These are phyloP conservation scores for Cyphellophora attinorum DNA, from an alignment of 2,329 filamentous ascomycete species.

Conservation along the genomic window DNA sequence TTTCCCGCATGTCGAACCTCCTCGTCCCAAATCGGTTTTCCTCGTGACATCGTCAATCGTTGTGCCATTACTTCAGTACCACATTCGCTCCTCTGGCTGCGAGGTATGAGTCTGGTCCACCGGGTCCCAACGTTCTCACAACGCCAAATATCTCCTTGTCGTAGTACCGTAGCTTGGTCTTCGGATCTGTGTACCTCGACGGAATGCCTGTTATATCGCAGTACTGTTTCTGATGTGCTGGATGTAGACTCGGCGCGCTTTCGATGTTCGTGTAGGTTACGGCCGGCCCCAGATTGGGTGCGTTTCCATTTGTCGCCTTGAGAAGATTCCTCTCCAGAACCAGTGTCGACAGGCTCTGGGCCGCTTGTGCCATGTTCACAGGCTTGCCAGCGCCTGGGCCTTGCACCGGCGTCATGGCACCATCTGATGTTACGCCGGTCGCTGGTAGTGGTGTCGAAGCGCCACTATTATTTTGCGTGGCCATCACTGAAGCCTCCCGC, in stretches of 20 bases:
- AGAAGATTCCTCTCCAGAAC: constrained; percentile 71
- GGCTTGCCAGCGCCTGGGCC: constrained; percentile 31
- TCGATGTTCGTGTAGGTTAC: constrained; percentile 96
- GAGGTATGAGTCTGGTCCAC: constrained; percentile 76
- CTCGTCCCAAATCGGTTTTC: too few relatives aligned
- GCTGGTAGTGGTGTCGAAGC: constrained; percentile 55
- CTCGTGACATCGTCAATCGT: neutral
- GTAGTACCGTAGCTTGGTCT: constrained; percentile 86
- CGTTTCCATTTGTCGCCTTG: constrained; percentile 12
- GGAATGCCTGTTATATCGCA: constrained; percentile 91
- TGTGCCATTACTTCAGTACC: constrained; percentile 62
- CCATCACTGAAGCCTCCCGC: constrained; percentile 79
- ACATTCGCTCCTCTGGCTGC: constrained; percentile 88
- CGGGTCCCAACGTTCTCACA: constrained; percentile 70
- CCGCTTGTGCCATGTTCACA: constrained; percentile 77
- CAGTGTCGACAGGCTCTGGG: constrained; percentile 73
- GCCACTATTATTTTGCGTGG: constrained; percentile 74
- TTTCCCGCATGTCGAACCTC: neutral
- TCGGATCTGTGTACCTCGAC: constrained; percentile 89
- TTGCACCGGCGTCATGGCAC: constrained; percentile 27
- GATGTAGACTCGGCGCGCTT: constrained; percentile 73
- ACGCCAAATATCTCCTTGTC: constrained; percentile 84
- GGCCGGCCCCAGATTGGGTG: constrained; percentile 49
- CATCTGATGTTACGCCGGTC: constrained; percentile 27
- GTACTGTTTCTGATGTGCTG: constrained; percentile 74